phyloP scores from a whole-genome alignment of 2,329 filamentous ascomycete species.

The Aspergillus caelatus region DNA sequence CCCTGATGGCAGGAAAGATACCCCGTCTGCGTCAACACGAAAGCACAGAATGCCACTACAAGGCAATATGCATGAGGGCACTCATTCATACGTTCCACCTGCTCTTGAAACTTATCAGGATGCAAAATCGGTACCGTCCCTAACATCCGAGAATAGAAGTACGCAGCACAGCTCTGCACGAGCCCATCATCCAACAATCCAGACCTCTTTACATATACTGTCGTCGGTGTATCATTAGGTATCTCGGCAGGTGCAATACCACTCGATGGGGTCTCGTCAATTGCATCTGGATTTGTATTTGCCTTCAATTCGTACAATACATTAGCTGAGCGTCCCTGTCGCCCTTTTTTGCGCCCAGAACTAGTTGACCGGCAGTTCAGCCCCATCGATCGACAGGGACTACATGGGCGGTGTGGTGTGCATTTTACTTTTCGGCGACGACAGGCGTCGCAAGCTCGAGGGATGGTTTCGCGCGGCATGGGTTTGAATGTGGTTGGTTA shows the following conservation, averaged over 20 bases:
- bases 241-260: neutral
- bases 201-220: conserved; percentile 6
- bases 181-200: conserved; percentile 14
- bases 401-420: conserved; percentile 20
- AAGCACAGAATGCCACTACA: conserved; percentile 41
- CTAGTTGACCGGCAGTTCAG: conserved; percentile 22
- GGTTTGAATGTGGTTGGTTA: neutral
- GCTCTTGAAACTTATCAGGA: conserved; percentile 23
- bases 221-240: neutral
- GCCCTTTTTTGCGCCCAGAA: conserved; percentile 23
- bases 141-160: conserved; percentile 26
- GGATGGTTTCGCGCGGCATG: conserved; percentile 15
- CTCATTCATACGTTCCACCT: conserved; percentile 23
- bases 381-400: conserved; percentile 19
- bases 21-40: conserved; percentile 33
- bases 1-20: conserved; percentile 14
- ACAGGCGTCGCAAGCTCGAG: conserved; percentile 28
- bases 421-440: conserved; percentile 29
- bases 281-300: neutral
- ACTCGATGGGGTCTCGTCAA: neutral
- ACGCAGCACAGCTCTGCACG: conserved; percentile 21
- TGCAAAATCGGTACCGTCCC: conserved; percentile 35
- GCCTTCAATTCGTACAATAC: conserved; percentile 21
- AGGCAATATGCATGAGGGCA: conserved; percentile 33
- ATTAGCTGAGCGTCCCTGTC: conserved; percentile 25